Conservation (phyloP, 1,284 basidiomycete genomes). For the Cryptococcus wingfieldii region DNA sequence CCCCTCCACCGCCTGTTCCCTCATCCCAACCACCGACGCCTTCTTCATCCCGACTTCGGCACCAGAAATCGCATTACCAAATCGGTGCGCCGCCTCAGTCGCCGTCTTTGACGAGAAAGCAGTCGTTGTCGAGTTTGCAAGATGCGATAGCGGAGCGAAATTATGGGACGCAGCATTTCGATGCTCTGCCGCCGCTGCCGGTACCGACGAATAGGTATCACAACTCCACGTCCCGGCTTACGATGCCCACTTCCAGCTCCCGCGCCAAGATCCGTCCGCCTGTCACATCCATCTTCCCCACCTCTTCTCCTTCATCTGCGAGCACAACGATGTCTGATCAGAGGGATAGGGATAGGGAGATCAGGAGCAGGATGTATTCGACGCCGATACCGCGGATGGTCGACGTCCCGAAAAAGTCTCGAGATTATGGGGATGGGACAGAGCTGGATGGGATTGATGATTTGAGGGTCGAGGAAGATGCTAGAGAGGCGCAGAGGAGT, state of each 20-base stretch:
- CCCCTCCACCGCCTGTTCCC: conserved; percentile 14
- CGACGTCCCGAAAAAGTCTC: conserved; percentile 63
- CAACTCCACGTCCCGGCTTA: conserved; percentile 55
- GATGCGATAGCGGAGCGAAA: conserved; percentile 18
- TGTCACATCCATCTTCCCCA: conserved; percentile 65
- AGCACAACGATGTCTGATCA: conserved; percentile 11
- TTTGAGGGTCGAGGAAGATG: conserved; percentile 73
- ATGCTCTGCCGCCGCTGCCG: conserved; percentile 1
- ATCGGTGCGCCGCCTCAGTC: conserved; percentile 27
- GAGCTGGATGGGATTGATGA: conserved; percentile 90
- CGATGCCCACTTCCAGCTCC: conserved; percentile 67
- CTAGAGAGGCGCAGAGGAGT: background rate
- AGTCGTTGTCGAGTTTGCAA: conserved; percentile 39
- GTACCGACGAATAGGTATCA: conserved; percentile 11
- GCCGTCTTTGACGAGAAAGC: conserved; percentile 32
- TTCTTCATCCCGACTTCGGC: conserved; percentile 31
- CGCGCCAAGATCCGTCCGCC: conserved; percentile 67
- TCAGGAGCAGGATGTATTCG: conserved; percentile 41
- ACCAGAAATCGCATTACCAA: conserved; percentile 43
- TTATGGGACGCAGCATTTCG: background rate
- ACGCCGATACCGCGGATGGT: conserved; percentile 54
- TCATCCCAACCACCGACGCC: conserved; percentile 14
- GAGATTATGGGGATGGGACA: conserved; percentile 83
- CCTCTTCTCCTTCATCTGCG: background rate
- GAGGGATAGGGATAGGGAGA: conserved; percentile 8